Evolutionary conservation across 805 yeast species (phyloP).

Genomic region (Barnettozyma sucrosica): DNA sequence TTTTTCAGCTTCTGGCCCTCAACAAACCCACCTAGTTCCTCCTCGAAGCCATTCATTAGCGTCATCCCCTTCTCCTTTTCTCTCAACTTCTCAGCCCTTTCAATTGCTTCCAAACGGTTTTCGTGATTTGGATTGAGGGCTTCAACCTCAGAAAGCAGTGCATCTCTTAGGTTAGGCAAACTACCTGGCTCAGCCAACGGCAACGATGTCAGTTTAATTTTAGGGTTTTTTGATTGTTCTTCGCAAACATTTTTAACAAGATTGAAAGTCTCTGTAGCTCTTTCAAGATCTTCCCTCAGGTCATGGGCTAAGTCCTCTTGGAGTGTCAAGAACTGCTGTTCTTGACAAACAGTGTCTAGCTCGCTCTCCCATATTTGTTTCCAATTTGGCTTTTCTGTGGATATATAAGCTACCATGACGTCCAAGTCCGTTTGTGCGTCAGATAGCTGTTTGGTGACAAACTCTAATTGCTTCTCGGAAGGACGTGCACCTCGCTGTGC

Average conservation of each 20-base stretch:
- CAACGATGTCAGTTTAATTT: slow-evolving; percentile 30
- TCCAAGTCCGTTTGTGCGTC: slow-evolving; percentile 49
- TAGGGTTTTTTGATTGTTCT: slow-evolving; percentile 63
- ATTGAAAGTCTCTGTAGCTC: slow-evolving; percentile 75
- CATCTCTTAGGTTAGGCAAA: slow-evolving; percentile 58
- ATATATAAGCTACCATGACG: slow-evolving; percentile 54
- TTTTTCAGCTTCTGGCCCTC: slow-evolving; percentile 69
- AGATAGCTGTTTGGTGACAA: slow-evolving; percentile 58
- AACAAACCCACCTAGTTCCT: slow-evolving; percentile 81
- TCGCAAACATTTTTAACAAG: slow-evolving; percentile 76
- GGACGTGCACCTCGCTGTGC: slow-evolving; percentile 87
- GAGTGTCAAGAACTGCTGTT: slow-evolving; percentile 84
- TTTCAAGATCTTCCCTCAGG: slow-evolving; percentile 71
- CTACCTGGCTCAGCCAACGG: slow-evolving; percentile 62
- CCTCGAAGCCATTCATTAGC: slow-evolving; percentile 62
- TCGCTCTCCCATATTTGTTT: slow-evolving; percentile 89
- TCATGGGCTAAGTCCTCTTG: slow-evolving; percentile 84
- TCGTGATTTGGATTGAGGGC: slow-evolving; percentile 82
- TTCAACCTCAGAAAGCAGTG: slow-evolving; percentile 72
- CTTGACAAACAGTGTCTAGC: slow-evolving; percentile 84
- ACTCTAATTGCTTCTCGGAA: slow-evolving; percentile 61
- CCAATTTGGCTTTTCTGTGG: slow-evolving; percentile 77
- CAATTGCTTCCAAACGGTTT: slow-evolving; percentile 79
- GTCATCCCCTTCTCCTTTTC: slow-evolving; percentile 59
- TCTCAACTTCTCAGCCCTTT: slow-evolving; percentile 77